phyloP scores from a whole-genome alignment of 2,329 filamentous ascomycete genomes.

The Ceratocystiopsis brevicomis region DNA sequence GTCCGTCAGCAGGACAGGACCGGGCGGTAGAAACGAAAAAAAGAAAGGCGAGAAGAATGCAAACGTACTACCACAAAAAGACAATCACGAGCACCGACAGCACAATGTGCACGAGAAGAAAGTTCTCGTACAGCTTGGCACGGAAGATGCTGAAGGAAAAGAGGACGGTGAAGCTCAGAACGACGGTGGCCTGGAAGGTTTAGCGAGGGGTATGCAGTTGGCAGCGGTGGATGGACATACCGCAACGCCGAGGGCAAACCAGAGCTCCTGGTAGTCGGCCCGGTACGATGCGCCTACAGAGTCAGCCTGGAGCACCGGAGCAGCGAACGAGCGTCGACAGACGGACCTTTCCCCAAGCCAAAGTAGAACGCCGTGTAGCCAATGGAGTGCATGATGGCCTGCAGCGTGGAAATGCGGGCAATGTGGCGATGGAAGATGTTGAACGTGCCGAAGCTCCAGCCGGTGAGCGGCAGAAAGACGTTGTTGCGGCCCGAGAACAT shows the following conservation, averaged over 20 bases:
- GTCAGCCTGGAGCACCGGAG: neutral
- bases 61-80: constrained; percentile 11
- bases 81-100: constrained; percentile 22
- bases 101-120: constrained; percentile 24
- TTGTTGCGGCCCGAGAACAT: constrained; percentile 50
- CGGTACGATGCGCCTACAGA: neutral
- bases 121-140: constrained; percentile 30
- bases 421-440: constrained; percentile 50
- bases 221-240: too few relatives aligned
- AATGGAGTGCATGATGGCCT: constrained; percentile 42
- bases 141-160: constrained; percentile 33
- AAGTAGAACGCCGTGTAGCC: constrained; percentile 27
- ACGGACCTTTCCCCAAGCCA: neutral
- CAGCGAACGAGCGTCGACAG: neutral
- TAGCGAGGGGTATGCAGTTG: too few relatives aligned
- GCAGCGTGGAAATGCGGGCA: constrained; percentile 39
- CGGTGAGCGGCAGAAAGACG: constrained; percentile 44
- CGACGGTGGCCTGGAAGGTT: constrained; percentile 18
- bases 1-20: too few relatives aligned
- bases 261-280: neutral
- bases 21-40: neutral
- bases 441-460: constrained; percentile 48
- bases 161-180: constrained; percentile 25
- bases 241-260: constrained; percentile 4
- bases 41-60: neutral